Conservation (phyloP, 306 rosid genomes). For the Cercis canadensis region DNA sequence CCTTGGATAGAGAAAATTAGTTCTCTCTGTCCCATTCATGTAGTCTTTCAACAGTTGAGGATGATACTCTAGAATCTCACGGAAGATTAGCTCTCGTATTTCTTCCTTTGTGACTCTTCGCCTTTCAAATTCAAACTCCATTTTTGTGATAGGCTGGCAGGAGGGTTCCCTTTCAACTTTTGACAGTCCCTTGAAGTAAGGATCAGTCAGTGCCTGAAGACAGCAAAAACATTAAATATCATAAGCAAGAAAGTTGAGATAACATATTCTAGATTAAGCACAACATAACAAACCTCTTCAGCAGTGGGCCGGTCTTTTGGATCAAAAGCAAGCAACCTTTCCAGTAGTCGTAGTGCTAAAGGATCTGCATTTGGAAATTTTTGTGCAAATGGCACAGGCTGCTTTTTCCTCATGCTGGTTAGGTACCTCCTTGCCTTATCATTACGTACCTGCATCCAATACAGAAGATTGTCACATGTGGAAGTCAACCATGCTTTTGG, state of each 20-base stretch:
- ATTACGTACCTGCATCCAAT: conserved; percentile 76
- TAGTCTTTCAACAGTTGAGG: conserved; percentile 90
- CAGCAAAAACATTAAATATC: conserved; percentile 26
- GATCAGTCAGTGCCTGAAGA: conserved; percentile 86
- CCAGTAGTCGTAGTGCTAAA: conserved; percentile 69
- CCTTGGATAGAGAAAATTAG: conserved; percentile 95
- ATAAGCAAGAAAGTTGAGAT: not conserved
- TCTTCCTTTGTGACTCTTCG: conserved; percentile 88
- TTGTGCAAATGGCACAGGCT: conserved; percentile 71
- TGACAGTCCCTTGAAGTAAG: conserved; percentile 83
- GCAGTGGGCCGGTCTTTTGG: conserved; percentile 98
- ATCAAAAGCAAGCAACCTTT: conserved; percentile 88
- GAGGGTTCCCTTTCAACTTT: conserved; percentile 93
- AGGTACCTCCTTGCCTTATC: conserved; percentile 95
- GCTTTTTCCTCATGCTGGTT: conserved; percentile 91
- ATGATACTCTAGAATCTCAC: conserved; percentile 92
- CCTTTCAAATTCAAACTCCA: conserved; percentile 98
- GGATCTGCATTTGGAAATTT: conserved; percentile 93
- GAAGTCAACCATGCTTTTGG: not conserved
- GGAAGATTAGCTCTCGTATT: conserved; percentile 84
- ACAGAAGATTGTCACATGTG: conserved; percentile 14
- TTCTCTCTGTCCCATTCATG: conserved; percentile 81
- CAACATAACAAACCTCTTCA: conserved; percentile 73
- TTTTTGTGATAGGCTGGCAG: conserved; percentile 88
- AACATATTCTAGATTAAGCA: conserved; percentile 25